Conservation (phyloP, 768 basidiomycete genomes). For the Ramaria rubella region DNA sequence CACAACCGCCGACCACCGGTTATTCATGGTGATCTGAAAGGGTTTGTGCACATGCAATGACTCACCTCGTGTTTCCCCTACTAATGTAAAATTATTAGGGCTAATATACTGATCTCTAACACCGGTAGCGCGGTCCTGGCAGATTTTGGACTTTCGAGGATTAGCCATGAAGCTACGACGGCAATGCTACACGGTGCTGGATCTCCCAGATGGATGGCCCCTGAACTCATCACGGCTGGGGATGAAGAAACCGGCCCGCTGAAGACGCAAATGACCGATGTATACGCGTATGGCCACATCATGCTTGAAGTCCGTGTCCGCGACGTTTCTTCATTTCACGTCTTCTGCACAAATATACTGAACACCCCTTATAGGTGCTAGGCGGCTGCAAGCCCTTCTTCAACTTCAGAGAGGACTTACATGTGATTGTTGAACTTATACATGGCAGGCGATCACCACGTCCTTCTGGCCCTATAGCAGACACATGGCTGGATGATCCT, state of each 20-base stretch:
- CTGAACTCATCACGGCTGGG: constrained; percentile 21
- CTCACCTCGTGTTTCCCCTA: neutral
- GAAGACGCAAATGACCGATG: constrained; percentile 3
- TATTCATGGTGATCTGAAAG: constrained; percentile 25
- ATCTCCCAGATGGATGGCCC: constrained; percentile 27
- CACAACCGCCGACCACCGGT: constrained; percentile 36
- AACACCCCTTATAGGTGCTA: neutral
- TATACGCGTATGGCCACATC: constrained; percentile 7
- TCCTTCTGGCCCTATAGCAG: constrained; percentile 1
- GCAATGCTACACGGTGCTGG: constrained; percentile 24
- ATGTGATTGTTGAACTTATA: constrained; percentile 9
- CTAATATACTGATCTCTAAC: constrained; percentile 40
- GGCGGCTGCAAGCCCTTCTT: constrained; percentile 6
- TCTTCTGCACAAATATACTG: neutral
- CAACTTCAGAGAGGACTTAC: constrained; percentile 6
- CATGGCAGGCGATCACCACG: constrained; percentile 1
- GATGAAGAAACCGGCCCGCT: neutral
- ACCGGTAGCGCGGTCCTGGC: constrained; percentile 39
- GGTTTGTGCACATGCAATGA: neutral
- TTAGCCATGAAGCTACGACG: constrained; percentile 15
- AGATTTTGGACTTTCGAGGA: constrained; percentile 40
- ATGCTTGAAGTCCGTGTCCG: constrained; percentile 8
- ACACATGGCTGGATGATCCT: constrained; percentile 1
- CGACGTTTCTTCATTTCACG: too few species aligned
- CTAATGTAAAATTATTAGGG: constrained; percentile 30